These are phyloP conservation scores for Cutaneotrichosporon dermatis DNA, from an alignment of 1,284 basidiomycete genomes.

Conservation along the genomic window DNA sequence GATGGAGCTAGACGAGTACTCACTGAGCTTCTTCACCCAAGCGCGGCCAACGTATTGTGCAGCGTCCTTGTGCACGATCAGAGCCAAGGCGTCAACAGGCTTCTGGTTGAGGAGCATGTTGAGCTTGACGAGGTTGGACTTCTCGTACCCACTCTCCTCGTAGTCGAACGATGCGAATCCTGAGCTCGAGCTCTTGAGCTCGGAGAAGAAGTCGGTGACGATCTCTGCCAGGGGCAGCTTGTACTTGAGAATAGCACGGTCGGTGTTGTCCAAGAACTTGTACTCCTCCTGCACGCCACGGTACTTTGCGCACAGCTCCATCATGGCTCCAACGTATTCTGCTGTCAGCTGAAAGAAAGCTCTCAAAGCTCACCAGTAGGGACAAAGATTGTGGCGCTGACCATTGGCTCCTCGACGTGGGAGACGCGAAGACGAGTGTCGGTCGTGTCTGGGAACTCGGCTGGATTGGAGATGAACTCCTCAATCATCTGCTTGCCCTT, in stretches of 20 bases:
- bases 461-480: constrained; percentile 75
- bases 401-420: constrained; percentile 77
- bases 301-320: constrained; percentile 81
- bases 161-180: constrained; percentile 94
- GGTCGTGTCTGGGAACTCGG: constrained; percentile 78
- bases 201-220: constrained; percentile 88
- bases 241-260: constrained; percentile 72
- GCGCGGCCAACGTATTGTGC: constrained; percentile 66
- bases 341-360: constrained; percentile 54
- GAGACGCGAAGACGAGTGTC: constrained; percentile 63
- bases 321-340: constrained; percentile 84
- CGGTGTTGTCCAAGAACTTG: constrained; percentile 62
- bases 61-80: constrained; percentile 70
- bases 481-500: constrained; percentile 56
- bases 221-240: constrained; percentile 77
- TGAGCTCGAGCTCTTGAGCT: constrained; percentile 75
- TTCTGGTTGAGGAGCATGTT: constrained; percentile 79
- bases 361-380: constrained; percentile 51
- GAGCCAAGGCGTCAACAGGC: constrained; percentile 84
- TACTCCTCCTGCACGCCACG: constrained; percentile 74
- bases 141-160: constrained; percentile 80
- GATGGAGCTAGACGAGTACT: constrained; percentile 29
- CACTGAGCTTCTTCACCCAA: constrained; percentile 88
- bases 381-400: constrained; percentile 79
- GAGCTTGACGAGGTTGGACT: constrained; percentile 80